Evolutionary conservation across 352 stramenopile species (phyloP).

Genomic region (Peronospora belbahrii): DNA sequence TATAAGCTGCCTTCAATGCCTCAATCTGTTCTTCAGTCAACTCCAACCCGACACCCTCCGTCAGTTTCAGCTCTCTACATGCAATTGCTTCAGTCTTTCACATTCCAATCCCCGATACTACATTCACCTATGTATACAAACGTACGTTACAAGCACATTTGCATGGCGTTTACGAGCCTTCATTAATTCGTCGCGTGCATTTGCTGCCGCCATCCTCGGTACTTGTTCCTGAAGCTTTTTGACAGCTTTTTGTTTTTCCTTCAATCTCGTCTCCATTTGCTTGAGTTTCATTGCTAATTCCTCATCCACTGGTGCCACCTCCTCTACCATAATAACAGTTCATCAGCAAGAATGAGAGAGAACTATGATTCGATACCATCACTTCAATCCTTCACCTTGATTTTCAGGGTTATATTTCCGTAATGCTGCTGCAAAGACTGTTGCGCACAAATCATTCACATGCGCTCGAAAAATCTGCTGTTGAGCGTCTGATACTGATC

Average conservation of each 20-base stretch:
- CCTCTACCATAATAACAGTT: constrained; percentile 27
- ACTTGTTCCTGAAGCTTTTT: constrained; percentile 56
- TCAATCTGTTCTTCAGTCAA: constrained; percentile 38
- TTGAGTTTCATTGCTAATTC: constrained; percentile 32
- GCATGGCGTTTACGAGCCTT: constrained; percentile 49
- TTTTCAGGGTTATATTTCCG: constrained; percentile 64
- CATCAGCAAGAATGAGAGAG: background rate
- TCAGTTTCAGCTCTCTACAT: constrained; percentile 22
- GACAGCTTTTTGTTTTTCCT: constrained; percentile 44
- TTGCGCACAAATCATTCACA: constrained; percentile 66
- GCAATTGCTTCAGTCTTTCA: background rate
- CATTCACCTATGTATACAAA: background rate
- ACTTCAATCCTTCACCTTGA: constrained; percentile 32
- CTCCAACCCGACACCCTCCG: constrained; percentile 17
- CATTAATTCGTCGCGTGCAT: constrained; percentile 41
- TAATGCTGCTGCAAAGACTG: constrained; percentile 54
- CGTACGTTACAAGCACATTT: constrained; percentile 42
- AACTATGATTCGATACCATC: too few species aligned
- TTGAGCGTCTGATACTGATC: constrained; percentile 43
- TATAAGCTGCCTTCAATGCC: constrained; percentile 40
- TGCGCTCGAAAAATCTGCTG: constrained; percentile 71
- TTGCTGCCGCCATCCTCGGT: constrained; percentile 40
- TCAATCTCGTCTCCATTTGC: constrained; percentile 42
- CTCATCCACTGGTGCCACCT: constrained; percentile 53
- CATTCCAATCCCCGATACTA: too few species aligned